These are phyloP conservation scores for Funneliformis geosporum DNA, from an alignment of 192 early-diverging fungal species.

Conservation along the genomic window DNA sequence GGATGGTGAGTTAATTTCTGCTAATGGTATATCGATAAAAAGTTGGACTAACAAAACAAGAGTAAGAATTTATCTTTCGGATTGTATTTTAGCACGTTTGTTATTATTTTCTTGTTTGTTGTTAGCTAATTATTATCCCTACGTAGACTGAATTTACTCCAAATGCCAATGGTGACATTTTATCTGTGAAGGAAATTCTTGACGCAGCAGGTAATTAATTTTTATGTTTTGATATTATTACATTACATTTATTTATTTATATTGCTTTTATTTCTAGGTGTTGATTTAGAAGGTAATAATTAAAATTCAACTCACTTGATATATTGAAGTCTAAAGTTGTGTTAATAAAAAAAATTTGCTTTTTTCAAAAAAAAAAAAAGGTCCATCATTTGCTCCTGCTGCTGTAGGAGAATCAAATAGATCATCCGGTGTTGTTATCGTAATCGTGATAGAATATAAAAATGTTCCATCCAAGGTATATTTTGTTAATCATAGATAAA, in stretches of 20 bases:
- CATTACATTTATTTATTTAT: not conserved
- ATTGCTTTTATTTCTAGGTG: not conserved
- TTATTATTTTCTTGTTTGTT: not conserved
- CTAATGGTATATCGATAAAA: constrained; percentile 32
- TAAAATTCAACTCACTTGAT: not conserved
- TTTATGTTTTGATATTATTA: constrained; percentile 34
- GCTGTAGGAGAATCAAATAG: constrained; percentile 37
- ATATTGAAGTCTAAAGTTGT: no score
- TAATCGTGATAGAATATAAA: constrained; percentile 45
- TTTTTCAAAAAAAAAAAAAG: not conserved
- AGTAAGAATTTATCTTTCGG: constrained; percentile 15
- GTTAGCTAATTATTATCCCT: not conserved
- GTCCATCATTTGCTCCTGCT: constrained; percentile 11
- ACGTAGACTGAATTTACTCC: not conserved
- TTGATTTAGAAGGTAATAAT: not conserved
- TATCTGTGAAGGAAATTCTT: constrained; percentile 41
- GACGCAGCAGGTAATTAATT: constrained; percentile 33
- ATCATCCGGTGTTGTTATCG: constrained; percentile 43
- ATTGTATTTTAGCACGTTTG: not conserved
- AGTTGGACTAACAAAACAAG: constrained; percentile 33
- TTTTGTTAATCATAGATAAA: no score
- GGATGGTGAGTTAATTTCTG: constrained; percentile 35
- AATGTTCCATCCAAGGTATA: constrained; percentile 24
- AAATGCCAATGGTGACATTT: constrained; percentile 38
- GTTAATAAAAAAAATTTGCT: no score